Base-by-base conservation (phyloP, 2,329 filamentous ascomycete species). In the Phoma sp. region DNA sequence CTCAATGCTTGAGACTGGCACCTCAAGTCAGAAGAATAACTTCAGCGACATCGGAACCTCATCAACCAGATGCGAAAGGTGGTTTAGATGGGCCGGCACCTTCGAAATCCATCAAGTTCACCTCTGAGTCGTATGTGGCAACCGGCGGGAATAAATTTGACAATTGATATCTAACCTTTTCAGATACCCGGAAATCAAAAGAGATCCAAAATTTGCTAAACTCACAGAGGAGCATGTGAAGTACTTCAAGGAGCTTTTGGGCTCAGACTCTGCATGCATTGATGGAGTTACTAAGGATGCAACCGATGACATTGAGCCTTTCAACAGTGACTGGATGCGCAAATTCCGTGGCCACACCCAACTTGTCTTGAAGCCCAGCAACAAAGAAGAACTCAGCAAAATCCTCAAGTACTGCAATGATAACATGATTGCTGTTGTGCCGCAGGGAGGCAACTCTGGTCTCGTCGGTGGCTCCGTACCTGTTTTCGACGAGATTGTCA, bases 281-380 rank as follows among this genome's bases (percentile, higher is more conserved):
- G 93, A 97, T 72, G 91, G 91, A 43, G 83, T 96, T 48, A 91
- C 87, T 3, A 77, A 85, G 63, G 86, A 93, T 75, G 87, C 87
- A 12, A 79, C 82, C 2, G 90, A 91, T 66, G 95, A 98, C 72
- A 83, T 98, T 61, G 91, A 95, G 73, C 85, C 90, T 7, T 99
- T 92, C 83, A 99, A 99, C 77, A 87, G 88, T 72, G 95, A 99
- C 78, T 99, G 96, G 95, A 97, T 99, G 93, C 88, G 91, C 77
- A 99, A 99, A 79, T 99, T 96, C 80, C 88, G 91, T 57, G 96
- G 95, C 25, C 92, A 97, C 76, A 87, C 91, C 57, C 87, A 88
- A 69, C 80, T 99, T 21, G 92, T 98, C 4, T 79, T 99, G 59
- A 96, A 92, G 78, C 95, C 95, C 10, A 85, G 83, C 45, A 89